Evolutionary conservation across 148 eudicot genomes (phyloP), one percentile per base, ranked within the genome.

Genomic region (Rhododendron kiyosumense): DNA sequence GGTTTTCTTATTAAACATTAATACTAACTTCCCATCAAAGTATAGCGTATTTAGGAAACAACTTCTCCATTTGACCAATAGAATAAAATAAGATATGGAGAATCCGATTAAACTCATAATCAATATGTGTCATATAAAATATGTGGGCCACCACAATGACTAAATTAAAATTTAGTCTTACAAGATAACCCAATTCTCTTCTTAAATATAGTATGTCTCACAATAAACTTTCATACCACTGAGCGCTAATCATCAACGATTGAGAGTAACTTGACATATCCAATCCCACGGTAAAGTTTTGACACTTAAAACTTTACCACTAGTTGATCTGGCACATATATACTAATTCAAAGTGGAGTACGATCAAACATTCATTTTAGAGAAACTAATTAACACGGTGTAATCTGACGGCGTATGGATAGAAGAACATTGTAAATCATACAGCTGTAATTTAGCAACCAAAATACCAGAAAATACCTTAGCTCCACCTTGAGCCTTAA

Each of bases 381-480:
- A 59, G 48, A 59, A 2, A 36, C 15, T 34, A 57, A 81, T 81
- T 17, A 30, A 80, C 30, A 20, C 0, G 3, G 46, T 59, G 20
- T 18, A 81, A 57, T 7, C 46, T 14, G 36, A 52, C 46, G 10
- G 84, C 30, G 4, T 28, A 24, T 30, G 45, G 15, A 52, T 18
- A 5, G 30, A 32, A n/a, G 28, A 26, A 73, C 41, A 5, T 24
- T 6, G 7, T 14, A 26, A 32, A 73, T 30, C 7, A 14, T 59
- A 38, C 14, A 22, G 13, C 22, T 7, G 24, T 26, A 12, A 78
- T 59, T 30, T 46, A 77, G 65, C 22, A 79, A 38, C 45, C 17
- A 1, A 85, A 63, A 67, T 18, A 34, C 32, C 1, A 5, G 0
- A 24, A 77, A 85, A 61, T 90, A 97, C 99, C 95, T 95, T 89